Percentiles rank a stretch among this genome's conserved stretches.
Conservation (phyloP, 2,329 filamentous ascomycete genomes). For the Leptoxyphium fumago region DNA sequence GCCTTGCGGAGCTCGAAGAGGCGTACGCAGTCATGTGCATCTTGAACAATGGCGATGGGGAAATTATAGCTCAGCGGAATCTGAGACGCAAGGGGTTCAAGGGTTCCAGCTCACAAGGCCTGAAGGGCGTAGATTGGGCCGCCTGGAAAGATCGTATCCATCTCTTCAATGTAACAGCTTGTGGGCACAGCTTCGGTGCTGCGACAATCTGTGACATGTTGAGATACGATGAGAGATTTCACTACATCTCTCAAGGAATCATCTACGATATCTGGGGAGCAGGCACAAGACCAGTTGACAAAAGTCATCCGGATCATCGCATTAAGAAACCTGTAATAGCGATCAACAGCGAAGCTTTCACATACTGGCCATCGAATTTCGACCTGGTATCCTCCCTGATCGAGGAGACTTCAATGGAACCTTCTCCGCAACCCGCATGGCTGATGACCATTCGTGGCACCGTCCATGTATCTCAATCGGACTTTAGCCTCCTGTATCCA, state of each 20-base stretch:
- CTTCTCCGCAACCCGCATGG: conserved; percentile 25
- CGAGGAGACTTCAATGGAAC: conserved; percentile 36
- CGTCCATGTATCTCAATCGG: conserved; percentile 50
- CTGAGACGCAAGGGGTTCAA: conserved; percentile 42
- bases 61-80: conserved; percentile 37
- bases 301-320: conserved; percentile 28
- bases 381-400: conserved; percentile 41
- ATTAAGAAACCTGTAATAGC: conserved; percentile 43
- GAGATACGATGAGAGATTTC: conserved; percentile 38
- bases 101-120: conserved; percentile 43
- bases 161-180: conserved; percentile 42
- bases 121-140: conserved; percentile 42
- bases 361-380: conserved; percentile 54
- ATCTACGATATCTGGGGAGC: conserved; percentile 52
- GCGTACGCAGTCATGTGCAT: conserved; percentile 41
- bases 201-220: conserved; percentile 48
- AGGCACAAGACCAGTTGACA: conserved; percentile 26
- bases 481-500: conserved; percentile 51
- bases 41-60: conserved; percentile 41
- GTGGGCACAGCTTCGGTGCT: conserved; percentile 54
- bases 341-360: conserved; percentile 54
- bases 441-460: conserved; percentile 40
- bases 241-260: conserved; percentile 47
- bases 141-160: conserved; percentile 43
- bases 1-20: conserved; percentile 50